phyloP scores from a whole-genome alignment of 2,329 filamentous ascomycete species.

The Mycocentrospora acerina region DNA sequence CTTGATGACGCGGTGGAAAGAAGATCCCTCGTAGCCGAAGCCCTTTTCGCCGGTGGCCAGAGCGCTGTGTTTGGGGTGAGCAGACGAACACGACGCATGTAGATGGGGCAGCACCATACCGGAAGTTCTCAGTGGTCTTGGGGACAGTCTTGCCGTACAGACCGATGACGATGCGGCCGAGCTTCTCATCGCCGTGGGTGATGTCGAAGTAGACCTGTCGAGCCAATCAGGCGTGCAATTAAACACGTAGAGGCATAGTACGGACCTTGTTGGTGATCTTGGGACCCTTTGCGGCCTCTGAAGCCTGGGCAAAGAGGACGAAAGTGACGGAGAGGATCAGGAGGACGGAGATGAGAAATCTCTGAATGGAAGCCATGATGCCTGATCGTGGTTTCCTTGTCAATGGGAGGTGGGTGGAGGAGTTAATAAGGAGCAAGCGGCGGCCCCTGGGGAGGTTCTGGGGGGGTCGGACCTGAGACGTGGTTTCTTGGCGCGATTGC shows the following conservation, averaged over 20 bases:
- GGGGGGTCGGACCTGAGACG: constrained; percentile 30
- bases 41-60: constrained; percentile 85
- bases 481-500: constrained; percentile 28
- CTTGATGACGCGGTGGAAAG: constrained; percentile 90
- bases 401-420: constrained; percentile 19
- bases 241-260: not conserved
- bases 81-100: not conserved
- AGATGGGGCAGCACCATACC: constrained; percentile 38
- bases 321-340: constrained; percentile 69
- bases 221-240: not conserved
- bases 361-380: constrained; percentile 74
- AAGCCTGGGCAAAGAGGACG: constrained; percentile 38
- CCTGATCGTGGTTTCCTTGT: constrained; percentile 13
- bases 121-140: constrained; percentile 69
- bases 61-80: constrained; percentile 58
- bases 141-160: constrained; percentile 87
- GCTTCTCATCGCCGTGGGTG: constrained; percentile 68
- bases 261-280: constrained; percentile 90
- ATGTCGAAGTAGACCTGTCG: constrained; percentile 78
- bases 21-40: constrained; percentile 77
- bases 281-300: constrained; percentile 63
- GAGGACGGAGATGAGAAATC: constrained; percentile 69
- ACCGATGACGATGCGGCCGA: constrained; percentile 77
- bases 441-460: constrained; percentile 16
- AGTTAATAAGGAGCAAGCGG: constrained; percentile 27